A percentile compares a stretch with the other conserved stretches of the same genome.
Evolutionary conservation across 1,284 basidiomycete species (phyloP).

Genomic region (Cryptococcus sp.): DNA sequence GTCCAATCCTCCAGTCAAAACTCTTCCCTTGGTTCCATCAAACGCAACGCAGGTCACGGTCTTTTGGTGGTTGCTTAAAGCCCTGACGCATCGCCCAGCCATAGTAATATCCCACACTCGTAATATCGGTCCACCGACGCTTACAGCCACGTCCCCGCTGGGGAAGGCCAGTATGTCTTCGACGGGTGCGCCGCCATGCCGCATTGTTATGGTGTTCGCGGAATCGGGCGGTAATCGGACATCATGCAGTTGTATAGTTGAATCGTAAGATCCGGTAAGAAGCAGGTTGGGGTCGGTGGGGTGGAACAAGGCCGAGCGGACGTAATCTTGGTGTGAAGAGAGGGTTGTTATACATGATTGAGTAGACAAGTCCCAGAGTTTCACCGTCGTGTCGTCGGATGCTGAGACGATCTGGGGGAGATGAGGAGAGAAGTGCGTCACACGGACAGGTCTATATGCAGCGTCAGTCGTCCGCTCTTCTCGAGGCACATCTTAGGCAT

Average conservation of each 20-base stretch:
- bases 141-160: slow-evolving; percentile 80
- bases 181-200: slow-evolving; percentile 67
- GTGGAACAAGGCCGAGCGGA: slow-evolving; percentile 86
- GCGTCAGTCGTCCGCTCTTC: not conserved
- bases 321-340: slow-evolving; percentile 86
- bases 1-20: slow-evolving; percentile 89
- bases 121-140: slow-evolving; percentile 87
- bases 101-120: slow-evolving; percentile 95
- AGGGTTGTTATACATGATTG: slow-evolving; percentile 79
- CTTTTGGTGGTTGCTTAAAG: slow-evolving; percentile 96
- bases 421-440: slow-evolving; percentile 85
- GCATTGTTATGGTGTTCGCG: slow-evolving; percentile 72
- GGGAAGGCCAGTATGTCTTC: slow-evolving; percentile 95
- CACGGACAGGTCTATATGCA: slow-evolving; percentile 72
- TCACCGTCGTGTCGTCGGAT: slow-evolving; percentile 93
- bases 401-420: slow-evolving; percentile 86
- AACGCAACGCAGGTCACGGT: slow-evolving; percentile 88
- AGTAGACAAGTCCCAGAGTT: slow-evolving; percentile 93
- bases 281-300: slow-evolving; percentile 79
- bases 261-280: slow-evolving; percentile 93
- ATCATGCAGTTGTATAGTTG: slow-evolving; percentile 87
- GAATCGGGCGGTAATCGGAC: slow-evolving; percentile 57
- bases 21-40: slow-evolving; percentile 64
- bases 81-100: slow-evolving; percentile 82
- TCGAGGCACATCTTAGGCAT: not conserved